Evolutionary conservation across 371 early-diverging fungal genomes (phyloP), one percentile per base, ranked within the genome.

Genomic region (Mucor lusitanicus): DNA sequence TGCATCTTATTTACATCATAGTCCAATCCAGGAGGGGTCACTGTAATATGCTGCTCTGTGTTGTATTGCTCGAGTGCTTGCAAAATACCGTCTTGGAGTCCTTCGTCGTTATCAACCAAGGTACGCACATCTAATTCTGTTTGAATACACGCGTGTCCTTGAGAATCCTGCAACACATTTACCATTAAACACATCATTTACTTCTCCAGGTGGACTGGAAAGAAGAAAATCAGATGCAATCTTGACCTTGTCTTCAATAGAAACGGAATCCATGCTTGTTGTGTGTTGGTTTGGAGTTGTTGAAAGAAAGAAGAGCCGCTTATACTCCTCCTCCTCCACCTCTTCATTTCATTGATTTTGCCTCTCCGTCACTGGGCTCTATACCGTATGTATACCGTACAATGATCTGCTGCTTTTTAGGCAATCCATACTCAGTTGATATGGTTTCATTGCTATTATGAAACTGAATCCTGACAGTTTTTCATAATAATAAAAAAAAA

Each of bases 171-270:
- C 2, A 6, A 3, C 21, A 13, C 23, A n/a, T 2, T n/a, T 86
- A 95, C 97, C 97, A 67, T 94, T 95, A 71, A 94, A 94, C 17
- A 98, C 96, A 75, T 97, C 96, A 75, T 92, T 91, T n/a, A 97
- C 88, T 86, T 97, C 97, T 50, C 99, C 99, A 8, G 99, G 99
- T 23, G 99, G 99, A 59, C 93, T 90, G 33, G 90, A 88, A 56
- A 90, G 80, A 30, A 98, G 80, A 67, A 98, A 94, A 27, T 82
- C 77, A n/a, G 90, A 83, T 25, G 92, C 95, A 66, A 94, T 93
- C 61, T 89, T 83, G 33, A 96, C 83, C 71, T 88, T 91, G 61
- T 91, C 89, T 63, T 89, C 87, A 32, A 73, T 65, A 32, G 77
- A 65, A 25, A 67, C 42, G 32, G 61, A 66, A 35, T 44, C 56